Conservation (phyloP, 2,329 filamentous ascomycete genomes). For the Talaromyces albobiverticillius region DNA sequence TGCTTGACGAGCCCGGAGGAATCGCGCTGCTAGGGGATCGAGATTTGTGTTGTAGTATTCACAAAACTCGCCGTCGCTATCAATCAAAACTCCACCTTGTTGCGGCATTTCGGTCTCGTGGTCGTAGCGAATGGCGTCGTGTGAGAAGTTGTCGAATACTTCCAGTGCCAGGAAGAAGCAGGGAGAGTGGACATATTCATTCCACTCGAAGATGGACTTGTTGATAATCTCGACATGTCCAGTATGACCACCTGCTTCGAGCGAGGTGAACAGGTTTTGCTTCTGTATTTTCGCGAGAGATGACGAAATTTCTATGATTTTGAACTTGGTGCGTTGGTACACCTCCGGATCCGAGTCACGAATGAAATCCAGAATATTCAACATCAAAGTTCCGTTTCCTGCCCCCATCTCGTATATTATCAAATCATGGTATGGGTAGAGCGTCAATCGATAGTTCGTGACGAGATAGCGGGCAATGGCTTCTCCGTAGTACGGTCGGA, state of each 20-base stretch:
- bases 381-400: slow-evolving; percentile 94
- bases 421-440: slow-evolving; percentile 93
- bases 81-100: slow-evolving; percentile 85
- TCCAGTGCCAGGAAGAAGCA: slow-evolving; percentile 98
- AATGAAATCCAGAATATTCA: slow-evolving; percentile 96
- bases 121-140: slow-evolving; percentile 92
- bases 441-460: slow-evolving; percentile 89
- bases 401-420: slow-evolving; percentile 99
- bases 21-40: slow-evolving; percentile 79
- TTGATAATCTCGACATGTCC: slow-evolving; percentile 94
- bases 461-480: slow-evolving; percentile 94
- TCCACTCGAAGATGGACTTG: slow-evolving; percentile 91
- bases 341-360: slow-evolving; percentile 84
- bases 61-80: slow-evolving; percentile 81
- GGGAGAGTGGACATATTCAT: slow-evolving; percentile 78
- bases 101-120: slow-evolving; percentile 73
- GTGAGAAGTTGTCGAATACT: slow-evolving; percentile 97
- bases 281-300: slow-evolving; percentile 75
- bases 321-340: slow-evolving; percentile 89
- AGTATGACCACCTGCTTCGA: slow-evolving; percentile 70
- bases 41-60: slow-evolving; percentile 84
- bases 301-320: slow-evolving; percentile 91
- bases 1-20: slow-evolving; percentile 77
- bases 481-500: slow-evolving; percentile 94
- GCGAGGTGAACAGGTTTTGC: slow-evolving; percentile 63